Evolutionary conservation across 768 basidiomycete genomes (phyloP).

Genomic region (Boletales sp.): DNA sequence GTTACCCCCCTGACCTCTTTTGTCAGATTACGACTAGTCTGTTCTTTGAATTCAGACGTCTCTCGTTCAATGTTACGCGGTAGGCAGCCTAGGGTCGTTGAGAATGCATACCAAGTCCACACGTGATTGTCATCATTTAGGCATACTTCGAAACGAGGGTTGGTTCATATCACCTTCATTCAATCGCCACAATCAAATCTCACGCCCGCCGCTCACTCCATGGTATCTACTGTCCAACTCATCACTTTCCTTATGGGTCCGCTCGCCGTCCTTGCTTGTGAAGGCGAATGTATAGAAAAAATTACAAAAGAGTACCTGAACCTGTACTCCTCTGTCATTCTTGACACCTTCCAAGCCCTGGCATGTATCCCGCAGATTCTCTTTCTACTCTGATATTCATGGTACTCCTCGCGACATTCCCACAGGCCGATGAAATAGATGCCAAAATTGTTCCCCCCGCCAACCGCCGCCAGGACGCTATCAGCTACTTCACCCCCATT

Average conservation of each 20-base stretch:
- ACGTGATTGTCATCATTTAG: conserved; percentile 16
- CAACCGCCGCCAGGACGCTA: conserved; percentile 20
- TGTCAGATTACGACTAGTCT: conserved; percentile 27
- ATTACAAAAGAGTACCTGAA: conserved; percentile 53
- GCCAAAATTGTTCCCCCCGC: conserved; percentile 29
- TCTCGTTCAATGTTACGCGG: not conserved
- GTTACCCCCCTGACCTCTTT: not conserved
- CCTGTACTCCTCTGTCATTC: conserved; percentile 47
- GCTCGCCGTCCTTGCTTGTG: conserved; percentile 52
- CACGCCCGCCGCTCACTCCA: conserved; percentile 12
- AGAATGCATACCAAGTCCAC: conserved; percentile 8
- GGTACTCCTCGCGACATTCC: not conserved
- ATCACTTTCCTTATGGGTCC: conserved; percentile 29
- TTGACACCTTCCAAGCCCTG: conserved; percentile 35
- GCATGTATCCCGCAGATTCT: conserved; percentile 31
- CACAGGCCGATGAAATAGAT: conserved; percentile 36
- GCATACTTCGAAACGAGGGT: not conserved
- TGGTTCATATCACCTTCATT: conserved; percentile 1
- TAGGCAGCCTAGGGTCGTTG: not conserved
- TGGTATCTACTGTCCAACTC: conserved; percentile 20
- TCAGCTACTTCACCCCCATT: conserved; percentile 45
- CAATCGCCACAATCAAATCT: not conserved
- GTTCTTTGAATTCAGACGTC: not conserved
- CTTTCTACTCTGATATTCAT: not conserved
- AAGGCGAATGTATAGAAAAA: conserved; percentile 63